Evolutionary conservation across 2,329 filamentous ascomycete genomes (phyloP), one percentile per base, ranked within the genome.

Genomic region (Pseudogymnoascus sp.): DNA sequence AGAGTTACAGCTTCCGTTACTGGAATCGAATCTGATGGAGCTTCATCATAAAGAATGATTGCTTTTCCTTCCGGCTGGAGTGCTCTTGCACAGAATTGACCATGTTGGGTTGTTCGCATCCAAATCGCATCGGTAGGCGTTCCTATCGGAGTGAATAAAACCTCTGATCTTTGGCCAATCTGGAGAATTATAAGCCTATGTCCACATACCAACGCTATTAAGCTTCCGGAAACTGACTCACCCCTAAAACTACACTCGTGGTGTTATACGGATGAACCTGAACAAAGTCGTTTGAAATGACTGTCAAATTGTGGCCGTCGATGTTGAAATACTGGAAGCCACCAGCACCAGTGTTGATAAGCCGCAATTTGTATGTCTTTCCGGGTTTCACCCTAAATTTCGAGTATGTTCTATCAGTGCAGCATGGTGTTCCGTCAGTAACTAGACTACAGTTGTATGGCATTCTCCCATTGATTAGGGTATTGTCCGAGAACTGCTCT

Each of bases 261-360:
- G 65, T 12, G 73, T 70, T 59, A 73, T 74, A 4, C 75, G 76
- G 69, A 86, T 78, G 26, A 82, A 88, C 77, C 2, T 84, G 82
- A 0, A 87, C 82, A 12, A 78, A 72, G 53, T 88, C 79, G 70
- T 90, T 90, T 74, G 88, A 87, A 61, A 91, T 79, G 6, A 82
- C 83, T 0, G 87, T 88, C 7, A 85, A 70, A 3, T 81, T 84
- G 61, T 81, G 71, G 1, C 79, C 80, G 62, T 84, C 79, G 31
- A 75, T 77, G 2, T 79, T 72, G 4, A 78, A 71, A 5, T 82
- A 79, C 73, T 82, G 82, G 3, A 72, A 66, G 4, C 73, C 76
- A 37, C 70, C 70, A 10, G 85, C 73, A 68, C 68, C 81, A 31
- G 71, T 75, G 68, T 83, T 83, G 63, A 84, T 74, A 3, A 84